Evolutionary conservation across 495 filamentous ascomycete species (phyloP), one percentile per base, ranked within the genome.

Genomic region (Penicillium tannophilum): DNA sequence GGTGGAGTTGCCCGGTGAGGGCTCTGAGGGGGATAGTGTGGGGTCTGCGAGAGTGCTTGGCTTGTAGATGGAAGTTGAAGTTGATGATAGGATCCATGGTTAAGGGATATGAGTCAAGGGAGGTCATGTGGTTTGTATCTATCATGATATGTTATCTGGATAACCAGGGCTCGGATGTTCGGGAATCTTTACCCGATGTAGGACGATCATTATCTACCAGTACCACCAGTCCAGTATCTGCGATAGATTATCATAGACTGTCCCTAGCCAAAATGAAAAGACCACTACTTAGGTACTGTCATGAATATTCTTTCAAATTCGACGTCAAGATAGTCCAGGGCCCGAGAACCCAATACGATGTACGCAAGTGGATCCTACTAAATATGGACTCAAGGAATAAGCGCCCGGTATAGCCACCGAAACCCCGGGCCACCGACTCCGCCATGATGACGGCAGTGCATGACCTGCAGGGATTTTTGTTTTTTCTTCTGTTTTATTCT

Each of bases 1-100:
- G 72, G 76, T 81, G 5, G 86, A 89, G 63, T 74, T 88, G 20
- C 28, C 6, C 28, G 6, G 4, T 7, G 28, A 28, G 28, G 28
- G 28, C 28, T 28, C 28, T 28, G 28, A 28, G 28, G 28, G 6
- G 28, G 28, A 5, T 84, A 50, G 76, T 85, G 16, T 68, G 66
- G 30, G 75, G 79, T 7, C 62, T 86, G 36, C 73, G 80, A 43
- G 72, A 55, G 77, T 81, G 43, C 55, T 66, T 24, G 45, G 44
- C 16, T 45, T 42, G 20, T 53, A 41, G 50, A 45, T 35, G 16
- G 28, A 36, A 36, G 33, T 36, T 36, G 33, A 36, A 1, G 2
- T 23, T 36, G 33, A 12, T 36, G 33, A 14, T 12, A 12, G 39
- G 4, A 41, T n/a, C 39, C 39, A n/a, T 41, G 39, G 39, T 41